These are phyloP conservation scores for Hericium erinaceus DNA, from an alignment of 768 basidiomycete species.

Conservation along the genomic window DNA sequence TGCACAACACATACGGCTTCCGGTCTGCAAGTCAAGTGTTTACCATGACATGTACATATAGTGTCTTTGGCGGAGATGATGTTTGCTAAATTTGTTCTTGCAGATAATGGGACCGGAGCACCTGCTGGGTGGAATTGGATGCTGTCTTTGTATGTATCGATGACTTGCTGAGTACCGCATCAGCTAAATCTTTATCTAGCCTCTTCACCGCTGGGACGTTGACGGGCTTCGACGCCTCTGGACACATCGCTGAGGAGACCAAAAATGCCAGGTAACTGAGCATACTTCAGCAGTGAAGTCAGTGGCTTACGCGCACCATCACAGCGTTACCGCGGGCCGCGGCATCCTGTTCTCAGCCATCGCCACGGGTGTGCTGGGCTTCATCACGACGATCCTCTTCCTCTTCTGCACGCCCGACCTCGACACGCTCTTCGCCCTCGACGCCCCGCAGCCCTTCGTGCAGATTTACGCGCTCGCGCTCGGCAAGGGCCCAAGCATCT, in stretches of 20 bases:
- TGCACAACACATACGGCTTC: slow-evolving; percentile 84
- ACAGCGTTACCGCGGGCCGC: slow-evolving; percentile 66
- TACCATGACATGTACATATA: slow-evolving; percentile 57
- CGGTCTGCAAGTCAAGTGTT: slow-evolving; percentile 78
- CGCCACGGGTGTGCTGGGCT: slow-evolving; percentile 73
- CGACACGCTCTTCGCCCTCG: slow-evolving; percentile 61
- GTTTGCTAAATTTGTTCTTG: not conserved
- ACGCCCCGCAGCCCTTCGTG: slow-evolving; percentile 88
- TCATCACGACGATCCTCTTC: slow-evolving; percentile 70
- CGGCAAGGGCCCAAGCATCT: slow-evolving; percentile 67
- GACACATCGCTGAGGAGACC: slow-evolving; percentile 84
- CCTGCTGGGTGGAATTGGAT: slow-evolving; percentile 89
- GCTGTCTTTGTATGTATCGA: slow-evolving; percentile 58
- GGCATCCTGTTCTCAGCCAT: slow-evolving; percentile 75
- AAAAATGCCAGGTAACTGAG: slow-evolving; percentile 58
- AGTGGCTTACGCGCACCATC: not conserved
- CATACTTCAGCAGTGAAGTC: not conserved
- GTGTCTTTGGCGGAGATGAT: not conserved
- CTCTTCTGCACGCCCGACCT: slow-evolving; percentile 80
- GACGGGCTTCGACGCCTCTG: slow-evolving; percentile 86
- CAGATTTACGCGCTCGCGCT: slow-evolving; percentile 79
- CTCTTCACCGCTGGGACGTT: slow-evolving; percentile 81
- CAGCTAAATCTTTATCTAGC: slow-evolving; percentile 27
- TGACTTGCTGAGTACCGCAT: slow-evolving; percentile 1
- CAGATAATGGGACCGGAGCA: slow-evolving; percentile 86